Base-by-base conservation (phyloP, 345 rosid species). In the Eucalyptus cloeziana region DNA sequence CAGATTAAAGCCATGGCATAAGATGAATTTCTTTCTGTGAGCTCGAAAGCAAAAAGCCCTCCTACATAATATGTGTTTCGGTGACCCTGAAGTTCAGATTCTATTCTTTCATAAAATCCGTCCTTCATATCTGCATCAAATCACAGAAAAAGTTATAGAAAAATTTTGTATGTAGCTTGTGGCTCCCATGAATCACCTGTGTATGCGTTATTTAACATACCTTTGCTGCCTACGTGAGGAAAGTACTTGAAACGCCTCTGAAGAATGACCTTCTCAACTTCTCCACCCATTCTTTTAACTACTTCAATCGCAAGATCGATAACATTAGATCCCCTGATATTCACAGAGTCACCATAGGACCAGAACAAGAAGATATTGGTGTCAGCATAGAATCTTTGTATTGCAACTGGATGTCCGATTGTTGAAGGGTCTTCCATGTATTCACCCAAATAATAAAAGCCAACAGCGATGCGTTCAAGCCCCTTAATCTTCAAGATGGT, bases 31-130 rank as follows among this genome's bases (percentile, higher is more conserved):
- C 97, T 93, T 93, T 94, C 96, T 10, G 96, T 94, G 44, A 94
- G 95, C 89, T 95, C 97, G 76, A 95, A 95, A 49, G 97, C 97
- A 93, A 89, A 91, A 40, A 94, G 95, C 86, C 97, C 97, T 37
- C 97, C 95, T 14, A 93, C 94, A 81, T 95, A 94, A 92, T 91
- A 93, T 62, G 97, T 95, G 92, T 93, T 94, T 52, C 86, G 89
- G 85, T 30, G 79, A 43, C 97, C 97, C 91, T 95, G 97, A 90
- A 94, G 95, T 89, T 95, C 93, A 30, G 92, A 90, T 89, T 95
- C 97, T 5, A 94, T n/a, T 87, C 90, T 88, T 58, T 93, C 92
- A 79, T 94, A 95, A 91, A 94, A 95, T 49, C 96, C 97, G 52
- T 92, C 93, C 94, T 95, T 91, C 93, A 94, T 94, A 90, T 94